These are phyloP conservation scores for Cordyceps javanica DNA, from an alignment of 2,329 filamentous ascomycete species.

Conservation along the genomic window DNA sequence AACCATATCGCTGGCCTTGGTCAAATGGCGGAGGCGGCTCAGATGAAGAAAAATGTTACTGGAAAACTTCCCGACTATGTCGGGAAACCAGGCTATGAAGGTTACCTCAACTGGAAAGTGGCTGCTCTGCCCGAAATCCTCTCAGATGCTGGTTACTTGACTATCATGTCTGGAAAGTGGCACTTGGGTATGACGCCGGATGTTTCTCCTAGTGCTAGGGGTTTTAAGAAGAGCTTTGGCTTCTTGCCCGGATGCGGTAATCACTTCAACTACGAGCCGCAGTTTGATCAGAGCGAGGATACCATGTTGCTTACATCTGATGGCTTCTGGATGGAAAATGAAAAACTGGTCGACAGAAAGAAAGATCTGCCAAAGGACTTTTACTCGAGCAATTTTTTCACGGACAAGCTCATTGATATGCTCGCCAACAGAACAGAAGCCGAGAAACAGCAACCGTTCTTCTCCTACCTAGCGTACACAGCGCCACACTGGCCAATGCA, in stretches of 20 bases:
- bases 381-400: constrained; percentile 49
- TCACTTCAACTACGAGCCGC: constrained; percentile 43
- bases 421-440: constrained; percentile 13
- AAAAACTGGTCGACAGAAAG: background rate
- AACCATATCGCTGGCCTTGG: constrained; percentile 54
- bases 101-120: constrained; percentile 55
- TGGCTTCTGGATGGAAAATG: constrained; percentile 20
- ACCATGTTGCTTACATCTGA: constrained; percentile 28
- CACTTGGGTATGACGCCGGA: constrained; percentile 55
- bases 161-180: constrained; percentile 58
- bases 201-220: constrained; percentile 46
- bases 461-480: constrained; percentile 52
- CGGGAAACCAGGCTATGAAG: constrained; percentile 56
- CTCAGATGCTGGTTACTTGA: constrained; percentile 52
- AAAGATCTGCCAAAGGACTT: constrained; percentile 39
- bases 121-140: constrained; percentile 53
- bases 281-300: constrained; percentile 22
- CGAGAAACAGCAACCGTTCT: constrained; percentile 38
- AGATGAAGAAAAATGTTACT: constrained; percentile 4
- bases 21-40: constrained; percentile 18
- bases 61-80: constrained; percentile 34
- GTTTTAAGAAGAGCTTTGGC: constrained; percentile 54
- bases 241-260: constrained; percentile 55
- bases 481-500: constrained; percentile 47
- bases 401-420: constrained; percentile 44